Base-by-base conservation (phyloP, 176 grass and related monocot genomes). In the Olyra latifolia region DNA sequence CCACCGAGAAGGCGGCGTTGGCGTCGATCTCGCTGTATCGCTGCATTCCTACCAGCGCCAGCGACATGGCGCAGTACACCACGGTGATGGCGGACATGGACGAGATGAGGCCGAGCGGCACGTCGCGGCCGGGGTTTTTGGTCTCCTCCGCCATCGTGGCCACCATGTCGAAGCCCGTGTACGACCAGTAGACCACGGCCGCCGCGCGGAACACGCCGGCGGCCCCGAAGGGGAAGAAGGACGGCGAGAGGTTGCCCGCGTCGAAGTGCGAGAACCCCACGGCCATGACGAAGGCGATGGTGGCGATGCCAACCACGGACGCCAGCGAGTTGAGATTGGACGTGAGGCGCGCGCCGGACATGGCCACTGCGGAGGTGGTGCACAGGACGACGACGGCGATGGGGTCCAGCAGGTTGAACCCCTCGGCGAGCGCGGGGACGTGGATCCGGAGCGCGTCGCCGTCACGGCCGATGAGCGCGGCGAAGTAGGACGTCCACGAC, bases 71-170 rank as follows among this genome's bases (percentile, higher is more conserved):
- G 66, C 75, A 84, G 84, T 93, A 90, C 52, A 93, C 80, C 7
- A 84, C 6, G 15, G 91, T 93, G 76, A 89, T 84, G 80, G 72
- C 66, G 0, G 76, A 80, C 87, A 89, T 89, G 50, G 91, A 89
- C 0, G 80, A 53, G 80, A 93, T 38, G 58, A 93, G 87, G 1
- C 87, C 87, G 2, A 89, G 80, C 0, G 87, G 91, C 20, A 93
- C 69, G 75, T 93, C 91, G 55, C 76, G 80, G 5, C 75, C 35
- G 0, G 87, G 91, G 48, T 93, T 87, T 58, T 61, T 80, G 71
- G 87, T 93, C 80, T 89, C 91, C 84, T 93, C 87, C 8, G 84
- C 87, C 91, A 93, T 86, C 47, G 83, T 93, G 62, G 87, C 91
- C 64, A 93, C 84, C 87, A 87, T 84, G 76, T 93, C 91, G 76